A percentile compares a stretch with the other conserved stretches of the same genome.
phyloP scores from a whole-genome alignment of 257 asterid genomes.

The Pogostemon cablin region DNA sequence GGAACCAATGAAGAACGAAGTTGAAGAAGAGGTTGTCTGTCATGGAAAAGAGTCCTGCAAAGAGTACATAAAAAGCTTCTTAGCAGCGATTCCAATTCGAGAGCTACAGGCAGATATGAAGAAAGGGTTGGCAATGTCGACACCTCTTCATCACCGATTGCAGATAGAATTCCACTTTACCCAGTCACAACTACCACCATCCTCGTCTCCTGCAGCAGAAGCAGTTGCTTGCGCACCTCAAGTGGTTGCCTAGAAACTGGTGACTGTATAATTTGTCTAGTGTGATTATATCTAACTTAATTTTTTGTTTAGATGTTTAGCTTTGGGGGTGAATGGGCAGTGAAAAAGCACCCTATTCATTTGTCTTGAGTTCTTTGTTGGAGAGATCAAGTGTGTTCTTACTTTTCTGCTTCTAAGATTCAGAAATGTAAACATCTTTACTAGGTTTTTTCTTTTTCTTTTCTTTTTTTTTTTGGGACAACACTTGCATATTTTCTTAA shows the following conservation, averaged over 20 bases:
- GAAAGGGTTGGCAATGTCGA: conserved; percentile 68
- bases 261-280: conserved; percentile 40
- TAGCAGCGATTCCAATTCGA: conserved; percentile 94
- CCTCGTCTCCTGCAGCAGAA: conserved; percentile 28
- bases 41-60: conserved; percentile 84
- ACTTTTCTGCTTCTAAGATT: conserved; percentile 22
- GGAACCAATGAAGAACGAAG: conserved; percentile 48
- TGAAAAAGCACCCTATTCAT: conserved; percentile 37
- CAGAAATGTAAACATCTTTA: conserved; percentile 29
- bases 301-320: conserved; percentile 22
- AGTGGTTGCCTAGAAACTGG: conserved; percentile 25
- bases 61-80: conserved; percentile 83
- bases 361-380: conserved; percentile 28
- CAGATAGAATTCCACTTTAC: conserved; percentile 96
- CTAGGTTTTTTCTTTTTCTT: conserved; percentile 27
- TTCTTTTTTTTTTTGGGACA: conserved; percentile 21
- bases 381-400: conserved; percentile 27
- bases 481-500: not conserved
- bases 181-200: conserved; percentile 30
- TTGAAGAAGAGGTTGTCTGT: conserved; percentile 56
- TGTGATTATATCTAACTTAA: conserved; percentile 42
- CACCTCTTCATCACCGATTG: conserved; percentile 81
- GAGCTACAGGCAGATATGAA: conserved; percentile 83
- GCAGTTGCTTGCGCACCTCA: conserved; percentile 5
- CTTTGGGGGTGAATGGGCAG: conserved; percentile 36